These are phyloP conservation scores for Wickerhamiella parazyma DNA, from an alignment of 805 yeast genomes.

Conservation along the genomic window DNA sequence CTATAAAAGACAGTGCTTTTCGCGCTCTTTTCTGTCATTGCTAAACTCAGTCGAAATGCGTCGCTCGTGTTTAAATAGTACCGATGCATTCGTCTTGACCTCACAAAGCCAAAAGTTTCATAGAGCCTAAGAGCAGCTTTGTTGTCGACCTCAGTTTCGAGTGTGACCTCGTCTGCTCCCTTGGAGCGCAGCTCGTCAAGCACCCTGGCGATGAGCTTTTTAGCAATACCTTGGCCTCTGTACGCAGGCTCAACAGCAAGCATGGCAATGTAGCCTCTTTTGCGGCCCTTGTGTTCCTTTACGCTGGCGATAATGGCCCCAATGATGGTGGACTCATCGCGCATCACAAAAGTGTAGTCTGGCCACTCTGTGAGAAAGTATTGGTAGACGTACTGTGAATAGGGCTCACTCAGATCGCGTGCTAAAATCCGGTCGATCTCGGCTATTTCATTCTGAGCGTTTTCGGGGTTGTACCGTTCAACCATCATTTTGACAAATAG, in stretches of 20 bases:
- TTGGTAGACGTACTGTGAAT: constrained; percentile 83
- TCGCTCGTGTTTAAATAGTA: constrained; percentile 89
- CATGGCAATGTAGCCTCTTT: constrained; percentile 94
- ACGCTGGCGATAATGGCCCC: constrained; percentile 79
- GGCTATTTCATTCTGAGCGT: constrained; percentile 24
- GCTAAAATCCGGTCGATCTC: constrained; percentile 39
- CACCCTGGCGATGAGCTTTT: constrained; percentile 46
- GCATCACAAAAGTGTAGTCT: constrained; percentile 48
- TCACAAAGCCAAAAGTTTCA: constrained; percentile 61
- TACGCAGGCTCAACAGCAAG: constrained; percentile 61
- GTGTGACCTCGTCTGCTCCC: constrained; percentile 75
- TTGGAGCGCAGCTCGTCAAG: constrained; percentile 50
- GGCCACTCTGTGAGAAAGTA: constrained; percentile 90
- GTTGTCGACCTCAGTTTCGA: constrained; percentile 85
- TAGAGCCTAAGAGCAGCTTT: constrained; percentile 53
- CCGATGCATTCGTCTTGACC: constrained; percentile 63
- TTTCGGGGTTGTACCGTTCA: constrained; percentile 14
- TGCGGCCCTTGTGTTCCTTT: constrained; percentile 56
- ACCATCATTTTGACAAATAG: not conserved
- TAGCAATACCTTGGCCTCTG: constrained; percentile 76
- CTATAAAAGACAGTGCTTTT: constrained; percentile 6
- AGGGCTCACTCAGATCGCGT: constrained; percentile 78
- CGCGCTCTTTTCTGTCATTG: constrained; percentile 50
- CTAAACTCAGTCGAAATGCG: constrained; percentile 76
- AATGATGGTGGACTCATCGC: constrained; percentile 27